A percentile compares a stretch with the other conserved stretches of the same genome.
Conservation (phyloP, 2,329 filamentous ascomycete species). For the Aureobasidium sp. region DNA sequence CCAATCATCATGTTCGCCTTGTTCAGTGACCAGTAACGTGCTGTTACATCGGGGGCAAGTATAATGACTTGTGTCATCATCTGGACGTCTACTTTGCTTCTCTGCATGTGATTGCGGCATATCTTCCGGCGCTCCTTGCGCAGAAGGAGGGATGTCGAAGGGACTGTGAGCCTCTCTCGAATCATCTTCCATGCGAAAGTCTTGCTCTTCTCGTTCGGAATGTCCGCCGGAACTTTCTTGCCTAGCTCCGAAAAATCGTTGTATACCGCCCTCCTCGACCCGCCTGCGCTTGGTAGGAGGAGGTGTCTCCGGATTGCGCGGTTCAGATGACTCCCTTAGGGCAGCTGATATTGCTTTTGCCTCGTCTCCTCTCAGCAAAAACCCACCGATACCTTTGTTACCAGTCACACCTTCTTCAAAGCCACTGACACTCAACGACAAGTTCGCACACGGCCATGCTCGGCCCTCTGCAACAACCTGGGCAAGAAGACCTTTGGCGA, state of each 20-base stretch:
- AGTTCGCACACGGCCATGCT: conserved; percentile 86
- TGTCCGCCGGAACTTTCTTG: conserved; percentile 20
- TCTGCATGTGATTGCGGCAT: neutral
- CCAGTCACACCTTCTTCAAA: conserved; percentile 82
- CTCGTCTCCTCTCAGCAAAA: conserved; percentile 64
- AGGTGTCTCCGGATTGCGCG: conserved; percentile 20
- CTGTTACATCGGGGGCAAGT: conserved; percentile 60
- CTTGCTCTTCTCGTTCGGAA: conserved; percentile 12
- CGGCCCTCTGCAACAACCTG: conserved; percentile 72
- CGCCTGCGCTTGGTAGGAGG: conserved; percentile 31
- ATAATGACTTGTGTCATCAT: conserved; percentile 29
- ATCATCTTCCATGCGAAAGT: neutral
- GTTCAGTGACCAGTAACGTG: conserved; percentile 33
- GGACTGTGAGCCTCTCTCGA: neutral
- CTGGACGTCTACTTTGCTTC: neutral
- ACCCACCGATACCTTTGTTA: conserved; percentile 79
- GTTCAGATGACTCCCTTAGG: conserved; percentile 22
- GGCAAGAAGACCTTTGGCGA: conserved; percentile 67
- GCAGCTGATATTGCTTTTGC: conserved; percentile 41
- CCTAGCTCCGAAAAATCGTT: conserved; percentile 29
- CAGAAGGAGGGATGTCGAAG: conserved; percentile 3
- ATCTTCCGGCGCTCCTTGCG: neutral
- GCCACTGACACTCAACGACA: conserved; percentile 81
- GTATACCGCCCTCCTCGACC: conserved; percentile 28
- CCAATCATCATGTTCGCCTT: conserved; percentile 81